phyloP scores from a whole-genome alignment of 345 rosid genomes.

The Gossypium sturtianum region DNA sequence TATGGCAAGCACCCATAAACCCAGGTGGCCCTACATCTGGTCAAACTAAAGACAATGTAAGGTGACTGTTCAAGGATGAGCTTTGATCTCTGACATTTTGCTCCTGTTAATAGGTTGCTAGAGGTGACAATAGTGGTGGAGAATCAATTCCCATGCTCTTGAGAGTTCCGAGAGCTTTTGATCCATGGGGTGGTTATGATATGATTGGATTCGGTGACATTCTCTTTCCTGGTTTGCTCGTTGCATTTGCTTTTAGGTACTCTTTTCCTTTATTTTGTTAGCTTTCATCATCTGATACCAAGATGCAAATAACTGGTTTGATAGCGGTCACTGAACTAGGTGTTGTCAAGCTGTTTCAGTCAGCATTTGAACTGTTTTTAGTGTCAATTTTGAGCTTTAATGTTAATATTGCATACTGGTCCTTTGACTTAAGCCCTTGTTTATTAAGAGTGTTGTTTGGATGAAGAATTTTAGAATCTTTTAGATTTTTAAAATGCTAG shows the following conservation, averaged over 20 bases:
- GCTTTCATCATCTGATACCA: not conserved
- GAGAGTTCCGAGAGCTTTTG: conserved; percentile 69
- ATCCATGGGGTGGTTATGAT: conserved; percentile 97
- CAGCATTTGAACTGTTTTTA: not conserved
- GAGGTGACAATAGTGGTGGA: conserved; percentile 87
- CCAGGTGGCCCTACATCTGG: not conserved
- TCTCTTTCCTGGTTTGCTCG: conserved; percentile 92
- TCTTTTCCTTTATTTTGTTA: not conserved
- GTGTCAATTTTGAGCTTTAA: not conserved
- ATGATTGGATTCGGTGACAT: conserved; percentile 99
- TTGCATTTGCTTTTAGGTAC: conserved; percentile 79
- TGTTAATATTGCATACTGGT: not conserved
- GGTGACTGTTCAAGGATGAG: not conserved
- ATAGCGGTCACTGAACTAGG: not conserved
- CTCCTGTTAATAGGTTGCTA: conserved; percentile 63
- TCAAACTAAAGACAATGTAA: not conserved
- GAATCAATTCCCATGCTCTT: conserved; percentile 93
- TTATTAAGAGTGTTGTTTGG: not conserved
- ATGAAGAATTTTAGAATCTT: too few relatives aligned
- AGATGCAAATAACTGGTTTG: not conserved
- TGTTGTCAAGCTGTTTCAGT: not conserved
- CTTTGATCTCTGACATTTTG: conserved; percentile 5
- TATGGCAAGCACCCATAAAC: not conserved
- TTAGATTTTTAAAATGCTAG: too few relatives aligned
- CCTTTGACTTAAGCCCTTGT: not conserved